Evolutionary conservation across 139 green algal species (phyloP), one percentile per base, ranked within the genome.

Genomic region (Asterochloris sp.): DNA sequence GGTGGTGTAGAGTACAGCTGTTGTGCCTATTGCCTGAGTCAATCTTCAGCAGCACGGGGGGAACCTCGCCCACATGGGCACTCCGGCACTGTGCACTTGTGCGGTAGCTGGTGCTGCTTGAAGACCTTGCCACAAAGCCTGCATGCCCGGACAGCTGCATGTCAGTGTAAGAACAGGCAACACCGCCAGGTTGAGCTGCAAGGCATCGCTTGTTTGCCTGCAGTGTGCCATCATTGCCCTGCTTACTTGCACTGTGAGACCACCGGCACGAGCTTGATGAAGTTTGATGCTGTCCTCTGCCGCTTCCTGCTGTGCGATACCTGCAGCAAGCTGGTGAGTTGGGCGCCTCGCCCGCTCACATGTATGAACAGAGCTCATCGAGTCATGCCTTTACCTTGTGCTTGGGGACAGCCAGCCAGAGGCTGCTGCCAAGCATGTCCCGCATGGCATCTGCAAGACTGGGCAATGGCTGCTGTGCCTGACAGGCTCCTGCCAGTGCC

Each of bases 371-470:
- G 13, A 21, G 69, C 61, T 24, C 14, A 80, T 16, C 28, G 61
- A 29, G 17, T 71, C 47, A 12, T 75, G 21, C 21, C 0, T 0
- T 24, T 27, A 82, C 84, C 84, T 87, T 87, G 24, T 69, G 74
- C 61, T 87, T 87, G 16, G 84, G 84, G 1, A 83, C 84, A 13
- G 84, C 84, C 75, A 87, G 64, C 75, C 79, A 84, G 16, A 62
- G 63, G 29, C 38, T 85, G 23, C 38, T 77, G 23, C 74, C 74
- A 81, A 8, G 12, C 11, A 21, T 79, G 17, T 10, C 15, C 29
- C 28, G 54, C 64, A 28, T 62, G 12, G 13, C 54, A 28, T 64
- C 78, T 73, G 23, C 62, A 54, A 24, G 13, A 69, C 62, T 17
- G 28, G 24, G 68, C 24, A 63, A 13, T 38, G 24, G 47, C 47